These are phyloP conservation scores for Breviolum minutum DNA, from an alignment of 73 alveolate genomes.

Conservation along the genomic window DNA sequence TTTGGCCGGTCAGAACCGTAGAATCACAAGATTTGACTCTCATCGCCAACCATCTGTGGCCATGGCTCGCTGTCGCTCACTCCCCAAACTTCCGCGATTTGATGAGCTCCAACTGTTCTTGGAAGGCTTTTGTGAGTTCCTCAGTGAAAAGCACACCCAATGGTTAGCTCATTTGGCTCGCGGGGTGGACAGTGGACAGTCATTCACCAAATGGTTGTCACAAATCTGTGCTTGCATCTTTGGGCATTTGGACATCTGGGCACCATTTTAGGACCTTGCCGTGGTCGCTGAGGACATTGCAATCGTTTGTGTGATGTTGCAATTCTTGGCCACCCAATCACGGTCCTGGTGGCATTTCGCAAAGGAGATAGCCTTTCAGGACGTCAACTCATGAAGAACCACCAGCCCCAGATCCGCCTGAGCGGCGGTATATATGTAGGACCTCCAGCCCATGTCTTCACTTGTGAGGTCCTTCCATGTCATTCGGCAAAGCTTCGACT, in stretches of 20 bases:
- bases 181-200: not conserved
- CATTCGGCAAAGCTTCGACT: not conserved
- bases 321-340: conserved; percentile 67
- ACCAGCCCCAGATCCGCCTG: not conserved
- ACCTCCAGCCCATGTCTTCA: conserved; percentile 59
- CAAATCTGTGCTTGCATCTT: too few relatives aligned
- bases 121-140: conserved; percentile 77
- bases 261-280: too few relatives aligned
- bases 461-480: conserved; percentile 32
- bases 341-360: conserved; percentile 26
- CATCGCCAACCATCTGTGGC: too few relatives aligned
- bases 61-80: not conserved
- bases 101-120: conserved; percentile 61
- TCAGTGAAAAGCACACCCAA: not conserved
- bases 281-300: not conserved
- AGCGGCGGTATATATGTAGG: conserved; percentile 39
- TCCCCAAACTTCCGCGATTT: conserved; percentile 76
- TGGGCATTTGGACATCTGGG: too few relatives aligned
- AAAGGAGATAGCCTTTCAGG: too few relatives aligned
- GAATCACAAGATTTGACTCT: too few relatives aligned
- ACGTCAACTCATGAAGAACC: too few relatives aligned
- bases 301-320: conserved; percentile 48
- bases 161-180: not conserved
- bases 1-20: too few relatives aligned
- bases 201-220: not conserved